phyloP scores from a whole-genome alignment of 2,329 filamentous ascomycete species.

The Cryphonectria japonica region DNA sequence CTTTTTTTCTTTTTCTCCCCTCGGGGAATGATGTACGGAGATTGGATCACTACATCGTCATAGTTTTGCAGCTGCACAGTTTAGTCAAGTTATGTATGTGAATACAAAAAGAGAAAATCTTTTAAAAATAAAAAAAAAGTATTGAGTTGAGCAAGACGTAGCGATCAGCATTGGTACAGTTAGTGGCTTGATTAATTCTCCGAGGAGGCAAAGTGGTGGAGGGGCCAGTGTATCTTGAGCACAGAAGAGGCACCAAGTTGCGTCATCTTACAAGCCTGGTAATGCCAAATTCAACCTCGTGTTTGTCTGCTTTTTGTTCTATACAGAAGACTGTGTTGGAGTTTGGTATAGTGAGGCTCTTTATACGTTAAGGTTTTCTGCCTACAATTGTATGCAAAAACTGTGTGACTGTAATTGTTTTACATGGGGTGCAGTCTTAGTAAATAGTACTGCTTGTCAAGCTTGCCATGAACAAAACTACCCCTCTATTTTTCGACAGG shows the following conservation, averaged over 20 bases:
- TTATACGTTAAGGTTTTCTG: neutral
- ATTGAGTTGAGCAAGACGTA: neutral
- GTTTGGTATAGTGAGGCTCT: neutral
- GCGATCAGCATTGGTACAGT: neutral
- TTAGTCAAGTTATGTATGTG: neutral
- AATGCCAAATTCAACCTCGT: neutral
- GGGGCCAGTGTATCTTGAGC: too few species aligned
- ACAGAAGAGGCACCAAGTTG: too few species aligned
- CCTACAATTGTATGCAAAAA: neutral
- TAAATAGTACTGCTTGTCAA: neutral
- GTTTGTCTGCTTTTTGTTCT: neutral
- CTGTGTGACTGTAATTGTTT: neutral
- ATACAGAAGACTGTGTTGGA: neutral
- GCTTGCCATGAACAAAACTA: neutral
- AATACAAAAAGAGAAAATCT: too few species aligned
- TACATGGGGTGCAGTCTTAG: neutral
- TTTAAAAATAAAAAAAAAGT: neutral
- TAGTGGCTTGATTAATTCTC: neutral
- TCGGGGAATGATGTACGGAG: neutral
- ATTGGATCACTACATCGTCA: slow-evolving; percentile 2
- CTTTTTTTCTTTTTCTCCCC: neutral
- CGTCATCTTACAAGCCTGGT: too few species aligned
- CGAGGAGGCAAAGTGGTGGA: neutral
- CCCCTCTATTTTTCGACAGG: neutral
- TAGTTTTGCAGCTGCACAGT: neutral